These are phyloP conservation scores for Aspergillus ibericus DNA, from an alignment of 2,329 filamentous ascomycete species.

Conservation along the genomic window DNA sequence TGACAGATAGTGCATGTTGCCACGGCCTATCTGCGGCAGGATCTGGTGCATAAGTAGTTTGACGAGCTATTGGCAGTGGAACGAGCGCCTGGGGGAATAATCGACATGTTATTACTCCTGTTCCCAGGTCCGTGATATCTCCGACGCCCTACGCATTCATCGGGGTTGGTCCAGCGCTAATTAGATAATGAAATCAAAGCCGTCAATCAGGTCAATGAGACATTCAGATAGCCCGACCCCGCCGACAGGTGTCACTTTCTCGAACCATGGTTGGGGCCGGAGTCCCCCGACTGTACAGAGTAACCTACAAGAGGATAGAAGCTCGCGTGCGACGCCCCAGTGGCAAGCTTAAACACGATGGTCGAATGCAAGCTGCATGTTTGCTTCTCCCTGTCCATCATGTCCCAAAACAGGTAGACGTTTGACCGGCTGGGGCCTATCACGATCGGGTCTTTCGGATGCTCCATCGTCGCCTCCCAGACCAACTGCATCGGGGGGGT, in stretches of 20 bases:
- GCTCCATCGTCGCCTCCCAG: not conserved
- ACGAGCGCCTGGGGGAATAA: not conserved
- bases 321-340: not conserved
- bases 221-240: not conserved
- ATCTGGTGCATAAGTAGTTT: not conserved
- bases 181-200: not conserved
- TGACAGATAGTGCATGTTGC: not conserved
- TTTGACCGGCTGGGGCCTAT: not conserved
- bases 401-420: conserved; percentile 1
- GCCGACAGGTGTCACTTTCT: not conserved
- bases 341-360: not conserved
- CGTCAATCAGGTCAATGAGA: not conserved
- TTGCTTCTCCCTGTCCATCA: not conserved
- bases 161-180: too few species aligned
- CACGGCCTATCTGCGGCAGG: not conserved
- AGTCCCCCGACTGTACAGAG: too few species aligned
- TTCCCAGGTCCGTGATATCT: not conserved
- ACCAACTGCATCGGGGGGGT: not conserved
- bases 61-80: not conserved
- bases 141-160: not conserved
- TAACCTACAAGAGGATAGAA: too few species aligned
- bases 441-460: conserved; percentile 1
- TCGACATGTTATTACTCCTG: not conserved
- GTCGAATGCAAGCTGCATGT: not conserved
- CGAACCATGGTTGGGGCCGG: not conserved